Evolutionary conservation across 2,329 filamentous ascomycete genomes (phyloP).

Genomic region (Incumbomyces lentus): DNA sequence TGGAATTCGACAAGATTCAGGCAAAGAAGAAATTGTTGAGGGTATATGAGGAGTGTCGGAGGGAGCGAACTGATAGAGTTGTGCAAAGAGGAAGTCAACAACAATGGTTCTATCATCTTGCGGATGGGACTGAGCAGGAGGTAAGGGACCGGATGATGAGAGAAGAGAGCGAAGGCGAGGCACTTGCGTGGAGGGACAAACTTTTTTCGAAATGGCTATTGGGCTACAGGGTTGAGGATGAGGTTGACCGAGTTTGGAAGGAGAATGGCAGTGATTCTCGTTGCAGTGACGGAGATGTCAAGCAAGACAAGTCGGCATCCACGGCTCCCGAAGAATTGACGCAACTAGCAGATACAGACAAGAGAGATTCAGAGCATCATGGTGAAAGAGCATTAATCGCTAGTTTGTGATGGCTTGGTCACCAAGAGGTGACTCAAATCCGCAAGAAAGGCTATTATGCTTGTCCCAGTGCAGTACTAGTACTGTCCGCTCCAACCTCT

Average conservation of each 20-base stretch:
- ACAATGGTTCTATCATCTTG: constrained; percentile 28
- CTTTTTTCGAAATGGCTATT: constrained; percentile 13
- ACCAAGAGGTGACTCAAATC: too few relatives aligned
- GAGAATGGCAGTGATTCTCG: neutral
- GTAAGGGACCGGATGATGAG: constrained; percentile 28
- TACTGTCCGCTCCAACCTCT: too few relatives aligned
- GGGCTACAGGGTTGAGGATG: constrained; percentile 10
- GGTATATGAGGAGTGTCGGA: constrained; percentile 29
- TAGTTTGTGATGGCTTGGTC: too few relatives aligned
- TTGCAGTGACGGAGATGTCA: too few relatives aligned
- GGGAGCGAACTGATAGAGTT: constrained; percentile 29
- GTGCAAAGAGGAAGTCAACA: constrained; percentile 27
- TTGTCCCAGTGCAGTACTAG: too few relatives aligned
- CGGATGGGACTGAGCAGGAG: constrained; percentile 30
- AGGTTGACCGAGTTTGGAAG: constrained; percentile 10
- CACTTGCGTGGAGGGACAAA: constrained; percentile 13
- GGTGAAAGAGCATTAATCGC: too few relatives aligned
- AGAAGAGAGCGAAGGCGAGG: constrained; percentile 9
- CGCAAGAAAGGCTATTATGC: too few relatives aligned
- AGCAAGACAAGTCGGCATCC: too few relatives aligned
- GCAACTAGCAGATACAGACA: too few relatives aligned
- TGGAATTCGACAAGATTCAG: constrained; percentile 12
- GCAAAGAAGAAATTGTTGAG: constrained; percentile 27
- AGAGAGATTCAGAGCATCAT: too few relatives aligned
- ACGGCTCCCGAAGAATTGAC: too few relatives aligned